Base-by-base conservation (phyloP, 768 basidiomycete genomes). In the Leucosporidium scottii region DNA sequence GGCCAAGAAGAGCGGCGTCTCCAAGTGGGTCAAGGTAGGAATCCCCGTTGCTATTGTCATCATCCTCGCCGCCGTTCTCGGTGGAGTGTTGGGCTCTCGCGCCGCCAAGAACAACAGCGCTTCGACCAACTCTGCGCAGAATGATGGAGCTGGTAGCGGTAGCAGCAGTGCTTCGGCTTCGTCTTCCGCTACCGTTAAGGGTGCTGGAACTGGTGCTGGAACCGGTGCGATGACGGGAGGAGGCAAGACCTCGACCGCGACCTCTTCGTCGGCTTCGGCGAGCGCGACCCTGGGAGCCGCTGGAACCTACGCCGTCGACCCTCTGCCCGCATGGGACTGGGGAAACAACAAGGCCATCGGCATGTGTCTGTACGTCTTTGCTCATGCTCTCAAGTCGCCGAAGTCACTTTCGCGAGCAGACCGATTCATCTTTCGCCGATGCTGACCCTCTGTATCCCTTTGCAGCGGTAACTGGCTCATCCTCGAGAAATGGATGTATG, bases 401-500 rank as follows among this genome's bases (percentile, higher is more conserved):
- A n/a, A n/a, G n/a, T n/a, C n/a, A n/a, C n/a, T 8, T 17, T 23
- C 25, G 13, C 39, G 27, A 47, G 17, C 6, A 44, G 25, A 25
- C 12, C 44, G 47, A 18, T 5, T 6, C 4, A 4, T 23, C 50
- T 18, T n/a, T 51, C 20, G 8, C 25, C 50, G 50, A 44, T 13
- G 50, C 50, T 51, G 50, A 51, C 50, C 5, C 50, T 51, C n/a
- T n/a, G 7, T 15, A 1, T 12, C 13, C 39, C 8, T 44, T 6
- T 20, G 25, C 18, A 57, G 51, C 27, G 67, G 71, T 47, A 68
- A 60, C 61, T 65, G 64, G 63, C 61, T 69, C 66, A 62, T 65
- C 10, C 59, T 71, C 31, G 70, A 74, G 65, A 64, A 49, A n/a
- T 74, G 73, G 73, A 70, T 74, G 69, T 20, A 39, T 34, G 61